Conservation (phyloP, 2,329 filamentous ascomycete species). For the Fusarium redolens region DNA sequence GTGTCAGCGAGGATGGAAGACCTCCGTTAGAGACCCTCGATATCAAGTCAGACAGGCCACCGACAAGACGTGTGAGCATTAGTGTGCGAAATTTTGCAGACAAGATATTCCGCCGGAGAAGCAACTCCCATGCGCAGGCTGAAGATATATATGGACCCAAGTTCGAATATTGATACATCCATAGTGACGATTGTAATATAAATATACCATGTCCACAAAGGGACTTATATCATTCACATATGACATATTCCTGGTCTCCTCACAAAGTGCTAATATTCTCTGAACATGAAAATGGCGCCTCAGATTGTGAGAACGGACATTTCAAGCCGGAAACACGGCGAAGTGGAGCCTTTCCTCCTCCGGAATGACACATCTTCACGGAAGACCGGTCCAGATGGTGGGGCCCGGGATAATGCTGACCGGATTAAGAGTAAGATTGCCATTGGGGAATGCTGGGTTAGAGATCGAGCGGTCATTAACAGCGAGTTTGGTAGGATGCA, state of each 20-base stretch:
- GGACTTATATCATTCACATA: not conserved
- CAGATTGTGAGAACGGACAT: not conserved
- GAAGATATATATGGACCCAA: conserved; percentile 41
- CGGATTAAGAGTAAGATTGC: conserved; percentile 7
- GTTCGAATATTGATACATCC: conserved; percentile 42
- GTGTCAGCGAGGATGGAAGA: conserved; percentile 42
- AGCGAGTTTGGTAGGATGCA: not conserved
- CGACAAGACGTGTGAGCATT: conserved; percentile 45
- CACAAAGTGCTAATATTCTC: not conserved
- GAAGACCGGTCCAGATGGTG: conserved; percentile 3
- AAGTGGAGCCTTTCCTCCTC: conserved; percentile 19
- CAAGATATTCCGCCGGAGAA: conserved; percentile 46
- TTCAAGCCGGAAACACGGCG: conserved; percentile 25
- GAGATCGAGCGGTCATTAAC: not conserved
- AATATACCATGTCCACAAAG: conserved; percentile 26
- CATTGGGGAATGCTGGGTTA: conserved; percentile 8
- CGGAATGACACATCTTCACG: conserved; percentile 18
- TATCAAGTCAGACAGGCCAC: conserved; percentile 35
- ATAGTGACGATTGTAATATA: conserved; percentile 34
- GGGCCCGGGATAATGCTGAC: not conserved
- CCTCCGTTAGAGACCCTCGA: conserved; percentile 37
- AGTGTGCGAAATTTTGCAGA: conserved; percentile 45
- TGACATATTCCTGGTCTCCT: not conserved
- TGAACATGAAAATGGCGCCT: not conserved
- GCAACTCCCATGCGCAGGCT: conserved; percentile 43